Conservation (phyloP, 345 rosid species). For the Eutrema yunnanense region DNA sequence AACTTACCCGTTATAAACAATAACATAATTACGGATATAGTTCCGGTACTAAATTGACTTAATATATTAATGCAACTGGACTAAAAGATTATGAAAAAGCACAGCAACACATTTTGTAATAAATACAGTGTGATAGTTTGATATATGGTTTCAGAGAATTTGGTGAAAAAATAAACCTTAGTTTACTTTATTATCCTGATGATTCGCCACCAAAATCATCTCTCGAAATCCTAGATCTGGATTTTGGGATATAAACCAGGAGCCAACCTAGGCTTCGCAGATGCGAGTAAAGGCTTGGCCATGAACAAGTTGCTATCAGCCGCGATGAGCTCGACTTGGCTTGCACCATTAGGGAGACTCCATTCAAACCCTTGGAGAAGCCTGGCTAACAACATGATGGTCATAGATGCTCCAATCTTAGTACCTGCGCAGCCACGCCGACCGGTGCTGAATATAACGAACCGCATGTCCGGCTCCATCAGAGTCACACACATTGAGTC, state of each 20-base stretch:
- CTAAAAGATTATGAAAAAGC: too few species aligned
- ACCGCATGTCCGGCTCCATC: constrained; percentile 27
- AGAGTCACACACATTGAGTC: not conserved
- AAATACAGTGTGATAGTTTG: not conserved
- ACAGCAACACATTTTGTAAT: not conserved
- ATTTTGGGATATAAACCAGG: constrained; percentile 13
- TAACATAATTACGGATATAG: too few species aligned
- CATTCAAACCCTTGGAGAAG: constrained; percentile 45
- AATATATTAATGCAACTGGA: too few species aligned
- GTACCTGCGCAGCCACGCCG: constrained; percentile 35
- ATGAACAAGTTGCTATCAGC: not conserved
- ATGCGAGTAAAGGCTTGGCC: constrained; percentile 23
- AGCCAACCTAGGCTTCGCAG: constrained; percentile 28
- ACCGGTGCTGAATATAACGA: constrained; percentile 40
- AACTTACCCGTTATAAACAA: too few species aligned
- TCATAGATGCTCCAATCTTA: constrained; percentile 34
- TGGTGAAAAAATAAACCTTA: not conserved
- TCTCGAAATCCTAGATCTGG: not conserved
- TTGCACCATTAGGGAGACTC: constrained; percentile 7
- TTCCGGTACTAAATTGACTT: too few species aligned
- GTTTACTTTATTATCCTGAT: not conserved
- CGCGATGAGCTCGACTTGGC: constrained; percentile 17
- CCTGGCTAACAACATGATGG: constrained; percentile 44
- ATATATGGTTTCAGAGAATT: not conserved
- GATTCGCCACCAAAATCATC: too few species aligned